phyloP scores from a whole-genome alignment of 169 alveolate species.

The Hepatocystis sp. region DNA sequence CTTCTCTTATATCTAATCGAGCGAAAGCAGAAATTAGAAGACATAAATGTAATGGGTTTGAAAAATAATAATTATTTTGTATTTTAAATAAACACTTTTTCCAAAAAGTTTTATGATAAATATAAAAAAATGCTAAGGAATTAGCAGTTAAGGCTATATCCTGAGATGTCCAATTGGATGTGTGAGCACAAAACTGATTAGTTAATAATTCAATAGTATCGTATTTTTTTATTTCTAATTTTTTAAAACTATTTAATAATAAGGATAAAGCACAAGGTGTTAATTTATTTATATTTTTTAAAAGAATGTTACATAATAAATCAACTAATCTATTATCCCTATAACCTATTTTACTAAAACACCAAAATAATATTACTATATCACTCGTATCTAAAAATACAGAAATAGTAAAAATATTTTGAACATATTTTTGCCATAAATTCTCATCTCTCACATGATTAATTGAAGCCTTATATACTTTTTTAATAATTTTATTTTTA shows the following conservation, averaged over 20 bases:
- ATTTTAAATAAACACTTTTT: conserved; percentile 77
- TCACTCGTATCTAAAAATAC: conserved; percentile 80
- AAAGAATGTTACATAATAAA: conserved; percentile 76
- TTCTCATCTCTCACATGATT: conserved; percentile 84
- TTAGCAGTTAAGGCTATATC: conserved; percentile 85
- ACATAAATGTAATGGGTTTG: conserved; percentile 80
- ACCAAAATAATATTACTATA: conserved; percentile 81
- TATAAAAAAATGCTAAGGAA: conserved; percentile 81
- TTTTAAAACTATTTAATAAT: conserved; percentile 82
- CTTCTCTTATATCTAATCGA: conserved; percentile 82
- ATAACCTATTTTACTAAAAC: conserved; percentile 84
- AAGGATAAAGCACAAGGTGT: conserved; percentile 81
- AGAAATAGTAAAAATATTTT: conserved; percentile 69
- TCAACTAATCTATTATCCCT: conserved; percentile 80
- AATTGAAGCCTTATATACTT: conserved; percentile 81
- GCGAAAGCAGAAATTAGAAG: conserved; percentile 83
- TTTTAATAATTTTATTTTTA: conserved; percentile 73
- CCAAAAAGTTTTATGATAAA: conserved; percentile 81
- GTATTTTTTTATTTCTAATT: conserved; percentile 80
- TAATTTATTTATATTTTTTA: conserved; percentile 72
- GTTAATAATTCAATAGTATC: conserved; percentile 84
- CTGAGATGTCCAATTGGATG: conserved; percentile 80
- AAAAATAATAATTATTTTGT: conserved; percentile 77
- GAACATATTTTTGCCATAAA: conserved; percentile 85
- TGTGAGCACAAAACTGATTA: conserved; percentile 79